Conservation (phyloP, 208 protist species). For the Leishmania amazonensis region DNA sequence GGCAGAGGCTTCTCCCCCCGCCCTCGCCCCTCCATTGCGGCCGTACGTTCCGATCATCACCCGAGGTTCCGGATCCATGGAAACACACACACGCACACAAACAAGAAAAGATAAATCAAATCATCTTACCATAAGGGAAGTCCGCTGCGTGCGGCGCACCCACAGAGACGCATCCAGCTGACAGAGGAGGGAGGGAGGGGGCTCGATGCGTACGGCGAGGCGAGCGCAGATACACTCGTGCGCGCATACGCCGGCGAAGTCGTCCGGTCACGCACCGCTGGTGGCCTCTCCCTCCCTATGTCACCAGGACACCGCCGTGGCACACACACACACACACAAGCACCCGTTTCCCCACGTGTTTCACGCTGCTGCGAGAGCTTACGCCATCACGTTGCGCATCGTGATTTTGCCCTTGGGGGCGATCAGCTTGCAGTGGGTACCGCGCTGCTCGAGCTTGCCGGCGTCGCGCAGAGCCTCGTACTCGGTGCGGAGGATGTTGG, state of each 20-base stretch:
- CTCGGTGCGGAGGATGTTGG: constrained; percentile 72
- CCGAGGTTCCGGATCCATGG: no score
- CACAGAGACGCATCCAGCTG: no score
- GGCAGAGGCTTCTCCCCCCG: no score
- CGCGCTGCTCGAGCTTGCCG: constrained; percentile 72
- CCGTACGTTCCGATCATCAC: no score
- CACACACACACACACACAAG: background rate
- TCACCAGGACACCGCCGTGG: background rate
- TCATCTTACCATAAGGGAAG: no score
- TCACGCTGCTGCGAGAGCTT: constrained; percentile 8
- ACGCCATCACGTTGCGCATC: constrained; percentile 61
- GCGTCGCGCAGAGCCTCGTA: constrained; percentile 69
- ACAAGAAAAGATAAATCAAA: no score
- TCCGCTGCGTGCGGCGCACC: no score
- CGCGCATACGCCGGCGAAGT: background rate
- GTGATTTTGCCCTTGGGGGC: constrained; percentile 83
- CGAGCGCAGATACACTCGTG: background rate
- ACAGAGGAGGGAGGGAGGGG: no score
- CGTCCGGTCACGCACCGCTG: background rate
- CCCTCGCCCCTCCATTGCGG: no score
- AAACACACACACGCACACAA: no score
- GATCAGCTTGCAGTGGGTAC: constrained; percentile 77
- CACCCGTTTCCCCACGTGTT: background rate
- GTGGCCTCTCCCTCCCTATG: background rate
- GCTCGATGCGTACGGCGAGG: no score